These are phyloP conservation scores for Pestalotiopsis sp. DNA, from an alignment of 2,329 filamentous ascomycete genomes.

Conservation along the genomic window DNA sequence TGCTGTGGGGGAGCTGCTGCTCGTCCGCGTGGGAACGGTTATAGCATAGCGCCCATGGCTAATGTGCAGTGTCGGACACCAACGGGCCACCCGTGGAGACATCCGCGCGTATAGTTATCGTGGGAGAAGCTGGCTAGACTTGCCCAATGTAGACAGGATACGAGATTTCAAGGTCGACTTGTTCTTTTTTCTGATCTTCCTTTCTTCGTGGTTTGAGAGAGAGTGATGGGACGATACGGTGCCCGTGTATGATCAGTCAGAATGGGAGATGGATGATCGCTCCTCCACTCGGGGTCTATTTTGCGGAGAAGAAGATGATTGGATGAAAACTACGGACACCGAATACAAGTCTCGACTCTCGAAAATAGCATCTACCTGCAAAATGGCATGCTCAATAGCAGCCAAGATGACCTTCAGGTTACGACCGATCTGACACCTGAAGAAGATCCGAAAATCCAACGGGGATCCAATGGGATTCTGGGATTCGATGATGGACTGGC, in stretches of 20 bases:
- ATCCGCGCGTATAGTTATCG: slow-evolving; percentile 7
- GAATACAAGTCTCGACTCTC: neutral
- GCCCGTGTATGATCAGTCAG: neutral
- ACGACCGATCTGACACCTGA: neutral
- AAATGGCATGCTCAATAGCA: neutral
- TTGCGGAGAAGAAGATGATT: neutral
- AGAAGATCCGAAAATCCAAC: neutral
- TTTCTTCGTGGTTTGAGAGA: neutral
- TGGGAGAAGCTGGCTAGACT: slow-evolving; percentile 7
- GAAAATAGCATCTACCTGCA: too few species aligned
- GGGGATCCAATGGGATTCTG: neutral
- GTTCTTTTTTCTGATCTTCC: neutral
- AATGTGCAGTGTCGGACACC: slow-evolving; percentile 9
- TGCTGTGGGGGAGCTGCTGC: slow-evolving; percentile 3
- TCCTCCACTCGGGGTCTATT: neutral
- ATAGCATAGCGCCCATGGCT: neutral
- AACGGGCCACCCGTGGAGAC: slow-evolving; percentile 11
- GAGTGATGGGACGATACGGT: neutral
- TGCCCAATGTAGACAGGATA: slow-evolving; percentile 6
- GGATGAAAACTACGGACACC: neutral
- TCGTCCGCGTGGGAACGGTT: neutral
- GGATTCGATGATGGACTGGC: neutral
- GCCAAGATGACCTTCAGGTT: neutral
- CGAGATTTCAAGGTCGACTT: neutral
- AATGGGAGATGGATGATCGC: neutral